Conservation (phyloP, 2,329 filamentous ascomycete genomes). For the Talaromyces islandicus region DNA sequence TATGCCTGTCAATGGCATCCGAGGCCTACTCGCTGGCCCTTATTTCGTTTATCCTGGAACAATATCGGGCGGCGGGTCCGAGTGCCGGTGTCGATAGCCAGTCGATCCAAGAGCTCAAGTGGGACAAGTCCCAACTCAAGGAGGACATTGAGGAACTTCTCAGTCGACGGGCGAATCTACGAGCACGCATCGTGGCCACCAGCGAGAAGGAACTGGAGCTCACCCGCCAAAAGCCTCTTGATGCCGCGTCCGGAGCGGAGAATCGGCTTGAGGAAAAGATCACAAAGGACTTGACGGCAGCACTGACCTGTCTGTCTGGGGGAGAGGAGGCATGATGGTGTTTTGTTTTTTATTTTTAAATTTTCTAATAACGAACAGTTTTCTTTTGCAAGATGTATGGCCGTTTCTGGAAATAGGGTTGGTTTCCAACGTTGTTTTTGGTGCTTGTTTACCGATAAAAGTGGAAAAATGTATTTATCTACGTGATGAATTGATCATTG, state of each 20-base stretch:
- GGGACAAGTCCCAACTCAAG: slow-evolving; percentile 65
- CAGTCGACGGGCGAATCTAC: slow-evolving; percentile 60
- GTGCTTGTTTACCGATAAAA: background rate
- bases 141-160: slow-evolving; percentile 84
- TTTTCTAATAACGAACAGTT: background rate
- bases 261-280: slow-evolving; percentile 72
- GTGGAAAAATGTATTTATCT: background rate
- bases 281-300: slow-evolving; percentile 59
- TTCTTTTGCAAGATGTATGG: background rate
- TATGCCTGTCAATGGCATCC: slow-evolving; percentile 67
- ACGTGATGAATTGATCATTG: background rate
- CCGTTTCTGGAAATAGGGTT: background rate
- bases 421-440: background rate
- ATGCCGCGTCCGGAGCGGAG: slow-evolving; percentile 44
- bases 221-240: slow-evolving; percentile 36
- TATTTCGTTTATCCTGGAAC: slow-evolving; percentile 65
- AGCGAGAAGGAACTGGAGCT: slow-evolving; percentile 66
- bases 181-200: slow-evolving; percentile 66
- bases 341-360: background rate
- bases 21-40: slow-evolving; percentile 77
- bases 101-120: slow-evolving; percentile 66
- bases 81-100: slow-evolving; percentile 51
- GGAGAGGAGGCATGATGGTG: slow-evolving; percentile 21
- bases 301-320: slow-evolving; percentile 36
- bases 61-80: slow-evolving; percentile 58